Evolutionary conservation across 805 yeast species (phyloP), one percentile per base, ranked within the genome.

Genomic region (Babjeviella inositovora): DNA sequence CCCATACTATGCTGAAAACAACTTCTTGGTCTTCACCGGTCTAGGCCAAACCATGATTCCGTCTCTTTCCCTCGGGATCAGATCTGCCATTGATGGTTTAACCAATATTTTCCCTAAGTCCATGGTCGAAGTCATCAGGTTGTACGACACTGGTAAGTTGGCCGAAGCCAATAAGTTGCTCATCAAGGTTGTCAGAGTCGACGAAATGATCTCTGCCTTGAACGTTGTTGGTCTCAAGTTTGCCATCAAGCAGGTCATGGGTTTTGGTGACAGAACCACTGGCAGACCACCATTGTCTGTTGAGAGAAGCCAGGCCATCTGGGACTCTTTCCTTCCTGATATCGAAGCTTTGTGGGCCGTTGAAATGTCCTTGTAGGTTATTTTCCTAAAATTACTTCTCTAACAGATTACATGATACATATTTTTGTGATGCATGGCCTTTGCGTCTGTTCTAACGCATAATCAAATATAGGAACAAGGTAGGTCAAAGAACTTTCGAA

Each of bases 261-360:
- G 39, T 8, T 33, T 29, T 25, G 52, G 50, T 8, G 40, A 38
- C 9, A 21, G 27, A 9, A 25, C 33, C 10, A 30, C 32, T 15
- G 51, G 51, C 7, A 39, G 53, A 33, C 49, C 52, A 15, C 52
- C 53, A 21, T 37, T 46, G 21, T 33, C 28, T 17, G n/a, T n/a
- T n/a, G n/a, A n/a, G n/a, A n/a, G n/a, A n/a, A n/a, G n/a, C n/a
- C n/a, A n/a, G n/a, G n/a, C n/a, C n/a, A n/a, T n/a, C n/a, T n/a
- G n/a, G n/a, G n/a, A n/a, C n/a, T n/a, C n/a, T n/a, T n/a, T n/a
- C n/a, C n/a, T n/a, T n/a, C n/a, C n/a, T n/a, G n/a, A n/a, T n/a
- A n/a, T n/a, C n/a, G n/a, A n/a, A n/a, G n/a, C n/a, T n/a, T n/a
- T n/a, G n/a, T n/a, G n/a, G n/a, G n/a, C n/a, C n/a, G n/a, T n/a